phyloP scores from a whole-genome alignment of 305 asterid genomes.

The Fraxinus albicans region DNA sequence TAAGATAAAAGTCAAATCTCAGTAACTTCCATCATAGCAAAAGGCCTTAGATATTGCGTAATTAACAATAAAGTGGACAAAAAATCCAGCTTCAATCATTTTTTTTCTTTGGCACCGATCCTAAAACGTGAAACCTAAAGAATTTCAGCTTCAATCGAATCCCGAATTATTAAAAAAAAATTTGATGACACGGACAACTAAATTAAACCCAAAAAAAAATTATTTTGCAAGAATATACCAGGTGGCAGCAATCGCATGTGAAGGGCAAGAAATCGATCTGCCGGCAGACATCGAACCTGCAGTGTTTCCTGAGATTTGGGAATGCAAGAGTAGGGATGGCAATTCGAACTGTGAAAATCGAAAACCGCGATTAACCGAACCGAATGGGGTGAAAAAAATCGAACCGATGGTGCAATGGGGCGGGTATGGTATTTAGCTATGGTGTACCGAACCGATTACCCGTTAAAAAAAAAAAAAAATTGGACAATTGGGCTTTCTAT shows the following conservation, averaged over 20 bases:
- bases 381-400: too few species aligned
- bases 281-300: constrained; percentile 78
- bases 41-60: neutral
- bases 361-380: too few species aligned
- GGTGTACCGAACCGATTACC: too few species aligned
- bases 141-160: neutral
- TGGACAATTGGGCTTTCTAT: too few species aligned
- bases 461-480: too few species aligned
- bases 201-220: neutral
- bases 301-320: constrained; percentile 81
- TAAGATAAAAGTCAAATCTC: constrained; percentile 13
- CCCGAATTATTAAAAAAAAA: neutral
- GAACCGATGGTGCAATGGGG: too few species aligned
- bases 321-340: constrained; percentile 55
- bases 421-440: too few species aligned
- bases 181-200: neutral
- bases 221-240: constrained; percentile 34
- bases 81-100: constrained; percentile 1
- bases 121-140: neutral
- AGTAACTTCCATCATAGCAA: neutral
- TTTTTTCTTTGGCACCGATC: neutral
- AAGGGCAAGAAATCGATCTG: constrained; percentile 92
- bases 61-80: neutral
- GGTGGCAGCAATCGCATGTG: constrained; percentile 86
- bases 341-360: too few species aligned